Base-by-base conservation (phyloP, 352 stramenopile species). In the Globisporangium radiosum region DNA sequence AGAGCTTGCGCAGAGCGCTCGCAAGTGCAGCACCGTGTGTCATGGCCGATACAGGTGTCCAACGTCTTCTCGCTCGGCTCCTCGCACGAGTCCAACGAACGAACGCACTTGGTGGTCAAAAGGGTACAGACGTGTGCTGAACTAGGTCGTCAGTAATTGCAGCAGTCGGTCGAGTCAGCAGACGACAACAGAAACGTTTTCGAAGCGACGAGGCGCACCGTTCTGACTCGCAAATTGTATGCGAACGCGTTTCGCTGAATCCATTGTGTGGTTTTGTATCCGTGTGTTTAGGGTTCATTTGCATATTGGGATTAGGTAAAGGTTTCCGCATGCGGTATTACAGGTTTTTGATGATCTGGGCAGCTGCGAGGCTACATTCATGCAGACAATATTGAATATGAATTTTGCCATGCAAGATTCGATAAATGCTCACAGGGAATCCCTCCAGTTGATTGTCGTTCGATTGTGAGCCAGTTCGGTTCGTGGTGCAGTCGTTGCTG, bases 31-130 rank as follows among this genome's bases (percentile, higher is more conserved):
- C 43, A 13, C 8, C 45, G 7, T 39, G 15, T 17, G 43, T 17
- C 13, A 17, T 37, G 19, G 15, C 42, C 42, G 57, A 25, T 36
- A 13, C 43, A 11, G 25, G 51, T 58, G 58, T 64, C 58, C 58
- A 64, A 59, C 58, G 52, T 50, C 45, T 17, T 36, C 45, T 50
- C 50, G 37, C 17, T 43, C 38, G 54, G 38, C 52, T 59, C 33
- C 44, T 61, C 39, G 52, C 38, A 19, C 47, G 60, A 43, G 60
- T 62, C 45, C 40, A 33, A 33, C 25, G 25, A 33, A 33, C 25
- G 25, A 33, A 33, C 25, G 2, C 25, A 33, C 25, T 33, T 33
- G 25, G 25, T 33, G 25, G 25, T 33, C 25, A 33, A 33, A 33
- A 33, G 25, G 25, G 25, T 33, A 33, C 25, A 33, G 25, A 33